A percentile compares a stretch with the other conserved stretches of the same genome.
Conservation (phyloP, 2,329 filamentous ascomycete genomes). For the Polychaeton citri region DNA sequence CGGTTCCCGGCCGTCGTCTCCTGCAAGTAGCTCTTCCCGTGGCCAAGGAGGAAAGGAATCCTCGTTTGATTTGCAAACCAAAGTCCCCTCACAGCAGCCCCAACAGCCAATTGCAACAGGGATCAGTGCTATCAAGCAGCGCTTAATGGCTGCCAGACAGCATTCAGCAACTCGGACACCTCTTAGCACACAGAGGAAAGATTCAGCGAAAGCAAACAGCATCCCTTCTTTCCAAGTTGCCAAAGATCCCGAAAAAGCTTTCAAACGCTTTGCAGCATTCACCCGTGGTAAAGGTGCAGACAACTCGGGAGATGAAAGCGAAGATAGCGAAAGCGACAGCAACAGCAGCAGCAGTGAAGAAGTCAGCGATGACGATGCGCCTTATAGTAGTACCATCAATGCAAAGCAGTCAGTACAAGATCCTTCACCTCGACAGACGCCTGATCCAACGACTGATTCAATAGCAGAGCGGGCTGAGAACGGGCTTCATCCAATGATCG, state of each 20-base stretch:
- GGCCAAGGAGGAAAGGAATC: too few species aligned
- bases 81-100: too few species aligned
- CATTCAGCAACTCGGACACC: background rate
- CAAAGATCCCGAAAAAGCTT: constrained; percentile 5
- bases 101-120: too few species aligned
- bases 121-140: background rate
- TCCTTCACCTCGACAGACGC: background rate
- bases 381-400: background rate
- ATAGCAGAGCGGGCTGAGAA: background rate
- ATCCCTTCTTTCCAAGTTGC: background rate
- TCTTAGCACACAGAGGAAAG: background rate
- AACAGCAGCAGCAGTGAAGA: constrained; percentile 2
- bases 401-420: background rate
- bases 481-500: too few species aligned
- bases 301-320: background rate
- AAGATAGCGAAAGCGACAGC: constrained; percentile 4
- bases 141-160: background rate
- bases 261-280: constrained; percentile 7
- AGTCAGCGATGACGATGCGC: background rate
- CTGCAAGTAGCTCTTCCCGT: too few species aligned
- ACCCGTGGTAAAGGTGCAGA: constrained; percentile 4
- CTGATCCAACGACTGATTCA: background rate
- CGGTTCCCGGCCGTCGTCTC: too few species aligned
- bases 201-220: background rate
- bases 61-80: too few species aligned